Evolutionary conservation across 768 basidiomycete species (phyloP).

Genomic region (Brasilioporus rufonigricans): DNA sequence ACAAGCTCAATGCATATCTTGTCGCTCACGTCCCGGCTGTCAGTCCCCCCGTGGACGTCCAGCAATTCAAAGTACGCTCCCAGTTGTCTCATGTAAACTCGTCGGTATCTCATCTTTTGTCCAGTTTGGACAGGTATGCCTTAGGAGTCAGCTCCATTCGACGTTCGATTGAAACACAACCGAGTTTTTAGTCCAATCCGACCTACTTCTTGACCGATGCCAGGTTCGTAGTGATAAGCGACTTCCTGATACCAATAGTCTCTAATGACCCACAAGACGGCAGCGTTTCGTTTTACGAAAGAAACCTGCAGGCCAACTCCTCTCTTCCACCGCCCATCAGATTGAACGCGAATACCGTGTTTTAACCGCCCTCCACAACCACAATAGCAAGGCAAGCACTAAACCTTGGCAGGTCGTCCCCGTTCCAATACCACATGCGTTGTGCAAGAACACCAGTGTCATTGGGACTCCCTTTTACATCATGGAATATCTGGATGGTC

Average conservation of each 20-base stretch:
- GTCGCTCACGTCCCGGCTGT: conserved; percentile 51
- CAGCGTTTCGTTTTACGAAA: conserved; percentile 83
- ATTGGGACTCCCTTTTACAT: conserved; percentile 93
- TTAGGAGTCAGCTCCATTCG: background rate
- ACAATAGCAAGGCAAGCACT: conserved; percentile 60
- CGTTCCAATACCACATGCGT: conserved; percentile 76
- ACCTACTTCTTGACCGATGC: conserved; percentile 91
- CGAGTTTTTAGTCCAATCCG: conserved; percentile 73
- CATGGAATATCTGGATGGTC: conserved; percentile 93
- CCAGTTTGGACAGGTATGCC: conserved; percentile 83
- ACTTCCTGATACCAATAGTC: conserved; percentile 1
- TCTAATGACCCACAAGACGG: conserved; percentile 34
- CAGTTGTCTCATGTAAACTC: background rate
- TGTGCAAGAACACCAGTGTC: conserved; percentile 76
- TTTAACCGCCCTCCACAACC: conserved; percentile 68
- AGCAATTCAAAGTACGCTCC: conserved; percentile 85
- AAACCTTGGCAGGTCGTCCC: conserved; percentile 59
- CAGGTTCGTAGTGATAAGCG: conserved; percentile 42
- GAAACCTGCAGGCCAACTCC: conserved; percentile 83
- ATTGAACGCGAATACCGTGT: conserved; percentile 91
- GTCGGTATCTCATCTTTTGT: conserved; percentile 1
- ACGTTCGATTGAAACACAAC: conserved; percentile 1
- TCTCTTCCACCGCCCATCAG: conserved; percentile 92
- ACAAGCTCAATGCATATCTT: conserved; percentile 66
- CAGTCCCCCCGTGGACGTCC: conserved; percentile 65